Evolutionary conservation across 805 yeast genomes (phyloP), one percentile per base, ranked within the genome.

Genomic region (Barnettozyma salicaria): DNA sequence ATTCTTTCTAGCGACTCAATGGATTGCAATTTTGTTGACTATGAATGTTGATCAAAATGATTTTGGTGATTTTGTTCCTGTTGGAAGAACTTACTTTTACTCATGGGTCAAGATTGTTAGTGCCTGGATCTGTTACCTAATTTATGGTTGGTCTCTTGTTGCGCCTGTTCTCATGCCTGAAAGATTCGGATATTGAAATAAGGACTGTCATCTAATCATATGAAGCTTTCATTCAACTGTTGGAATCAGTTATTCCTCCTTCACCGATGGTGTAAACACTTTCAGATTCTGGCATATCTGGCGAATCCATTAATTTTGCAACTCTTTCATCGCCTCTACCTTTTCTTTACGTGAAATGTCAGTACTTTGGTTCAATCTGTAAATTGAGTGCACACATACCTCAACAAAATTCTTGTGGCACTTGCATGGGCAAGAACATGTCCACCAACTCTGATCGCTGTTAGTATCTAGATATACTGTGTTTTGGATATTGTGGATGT

Each of bases 121-220:
- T 54, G 83, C 97, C 2, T 88, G 97, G 95, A 74, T 84, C 30
- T 94, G 98, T 57, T 92, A 78, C 56, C 65, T 68, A 6, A 68
- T 92, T 34, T 92, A 90, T 53, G 78, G 80, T 1, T 92, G 97
- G 98, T 84, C 95, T 7, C 61, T 92, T 43, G 57, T 86, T 8
- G 98, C 97, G 1, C 98, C 98, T 0, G 82, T 85, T 7, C 49
- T 86, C 11, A 74, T 88, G 68, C 97, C 97, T 3, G 97, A 90
- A 46, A 66, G 97, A 41, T 92, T 92, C 61, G 77, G 52, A 7
- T 46, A 40, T 17, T 47, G 19, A n/a, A n/a, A n/a, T n/a, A n/a
- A n/a, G n/a, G n/a, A n/a, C n/a, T n/a, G n/a, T n/a, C n/a, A n/a
- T n/a, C n/a, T n/a, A n/a, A n/a, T n/a, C n/a, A n/a, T n/a, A n/a